Evolutionary conservation across 202 grass and related monocot genomes (phyloP).

Genomic region (Setaria viridis): DNA sequence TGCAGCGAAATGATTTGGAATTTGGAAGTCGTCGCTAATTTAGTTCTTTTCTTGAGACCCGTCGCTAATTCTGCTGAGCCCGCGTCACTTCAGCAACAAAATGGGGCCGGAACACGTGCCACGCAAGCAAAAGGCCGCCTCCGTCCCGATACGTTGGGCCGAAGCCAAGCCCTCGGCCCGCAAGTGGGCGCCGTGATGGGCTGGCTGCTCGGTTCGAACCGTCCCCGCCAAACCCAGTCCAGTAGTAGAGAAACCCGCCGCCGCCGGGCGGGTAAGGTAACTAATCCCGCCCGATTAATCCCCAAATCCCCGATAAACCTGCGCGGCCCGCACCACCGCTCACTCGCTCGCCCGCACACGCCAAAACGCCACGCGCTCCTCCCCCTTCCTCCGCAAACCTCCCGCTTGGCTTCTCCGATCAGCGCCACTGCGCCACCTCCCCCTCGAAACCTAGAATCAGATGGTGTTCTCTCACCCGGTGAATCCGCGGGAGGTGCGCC

Average conservation of each 20-base stretch:
- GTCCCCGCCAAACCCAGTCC: background rate
- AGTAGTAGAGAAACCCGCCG: no score
- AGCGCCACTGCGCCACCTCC: background rate
- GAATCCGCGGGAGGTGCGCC: background rate
- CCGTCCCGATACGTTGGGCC: background rate
- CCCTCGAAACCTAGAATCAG: background rate
- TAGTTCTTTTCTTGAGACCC: no score
- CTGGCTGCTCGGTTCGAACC: background rate
- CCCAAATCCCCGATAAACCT: background rate
- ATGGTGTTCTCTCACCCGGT: background rate
- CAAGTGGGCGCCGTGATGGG: background rate
- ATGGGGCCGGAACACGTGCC: background rate
- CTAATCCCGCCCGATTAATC: background rate
- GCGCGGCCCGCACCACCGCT: slow-evolving; percentile 12
- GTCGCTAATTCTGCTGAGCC: background rate
- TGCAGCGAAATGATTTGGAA: background rate
- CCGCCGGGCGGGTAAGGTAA: background rate
- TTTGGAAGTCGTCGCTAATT: no score
- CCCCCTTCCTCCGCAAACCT: background rate
- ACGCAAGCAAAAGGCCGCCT: background rate
- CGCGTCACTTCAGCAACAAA: background rate
- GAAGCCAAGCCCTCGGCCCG: background rate
- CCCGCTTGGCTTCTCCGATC: slow-evolving; percentile 11
- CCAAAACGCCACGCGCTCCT: background rate
- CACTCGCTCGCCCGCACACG: background rate